phyloP scores from a whole-genome alignment of 176 grass and related monocot species.

The Chrysopogon serrulatus region DNA sequence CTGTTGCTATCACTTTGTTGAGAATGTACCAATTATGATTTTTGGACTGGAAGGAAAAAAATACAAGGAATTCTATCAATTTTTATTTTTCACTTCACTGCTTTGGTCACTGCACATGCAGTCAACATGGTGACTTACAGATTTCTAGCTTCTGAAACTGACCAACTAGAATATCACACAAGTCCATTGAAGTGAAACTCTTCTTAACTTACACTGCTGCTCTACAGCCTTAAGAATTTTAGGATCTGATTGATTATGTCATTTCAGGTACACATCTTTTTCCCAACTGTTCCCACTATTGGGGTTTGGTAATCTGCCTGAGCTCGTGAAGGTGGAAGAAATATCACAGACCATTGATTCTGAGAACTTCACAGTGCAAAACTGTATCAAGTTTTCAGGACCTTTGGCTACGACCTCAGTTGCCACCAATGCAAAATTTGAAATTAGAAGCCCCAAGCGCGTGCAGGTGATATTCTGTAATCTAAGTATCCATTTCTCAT shows the following conservation, averaged over 20 bases:
- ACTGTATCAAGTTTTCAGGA: conserved; percentile 80
- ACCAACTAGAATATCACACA: background rate
- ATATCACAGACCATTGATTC: conserved; percentile 94
- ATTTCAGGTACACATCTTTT: conserved; percentile 86
- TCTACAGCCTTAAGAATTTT: background rate
- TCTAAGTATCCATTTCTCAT: background rate
- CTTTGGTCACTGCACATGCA: background rate
- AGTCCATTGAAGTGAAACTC: background rate
- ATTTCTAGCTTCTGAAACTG: background rate
- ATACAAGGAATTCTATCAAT: background rate
- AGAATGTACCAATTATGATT: background rate
- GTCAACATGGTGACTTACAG: conserved; percentile 7
- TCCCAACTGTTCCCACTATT: conserved; percentile 64
- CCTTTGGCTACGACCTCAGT: conserved; percentile 68
- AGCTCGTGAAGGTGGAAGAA: conserved; percentile 86
- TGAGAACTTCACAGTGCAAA: conserved; percentile 83
- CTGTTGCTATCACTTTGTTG: conserved; percentile 19
- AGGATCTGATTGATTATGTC: conserved; percentile 4
- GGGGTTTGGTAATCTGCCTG: conserved; percentile 54
- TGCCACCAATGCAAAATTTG: conserved; percentile 91
- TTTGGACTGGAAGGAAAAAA: background rate
- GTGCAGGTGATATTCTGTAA: conserved; percentile 56
- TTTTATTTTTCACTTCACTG: background rate
- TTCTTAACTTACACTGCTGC: background rate
- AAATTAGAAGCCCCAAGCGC: conserved; percentile 88